Evolutionary conservation across 164 flowering plant species (phyloP).

Genomic region (Aristolochia californica): DNA sequence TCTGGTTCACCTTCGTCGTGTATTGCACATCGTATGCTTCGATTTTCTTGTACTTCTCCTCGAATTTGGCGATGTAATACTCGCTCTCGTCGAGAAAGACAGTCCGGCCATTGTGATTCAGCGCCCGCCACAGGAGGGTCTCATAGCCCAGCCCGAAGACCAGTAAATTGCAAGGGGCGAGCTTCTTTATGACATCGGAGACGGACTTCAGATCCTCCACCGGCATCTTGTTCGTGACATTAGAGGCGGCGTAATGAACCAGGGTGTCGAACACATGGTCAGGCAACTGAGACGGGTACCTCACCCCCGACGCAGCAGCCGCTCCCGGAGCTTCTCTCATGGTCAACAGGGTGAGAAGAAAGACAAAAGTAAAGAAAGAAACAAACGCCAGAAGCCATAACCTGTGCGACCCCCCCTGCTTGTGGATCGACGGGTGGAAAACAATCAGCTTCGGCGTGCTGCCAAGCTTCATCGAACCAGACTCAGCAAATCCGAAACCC

Average conservation of each 20-base stretch:
- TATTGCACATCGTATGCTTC: conserved; percentile 86
- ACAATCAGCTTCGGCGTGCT: conserved; percentile 17
- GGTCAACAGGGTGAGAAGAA: conserved; percentile 42
- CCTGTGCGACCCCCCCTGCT: conserved; percentile 27
- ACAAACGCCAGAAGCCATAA: conserved; percentile 43
- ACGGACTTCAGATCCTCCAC: conserved; percentile 40
- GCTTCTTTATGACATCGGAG: conserved; percentile 32
- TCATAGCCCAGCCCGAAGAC: conserved; percentile 84
- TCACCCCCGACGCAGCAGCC: too few species aligned
- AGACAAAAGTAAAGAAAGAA: conserved; percentile 49
- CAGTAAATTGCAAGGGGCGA: conserved; percentile 60
- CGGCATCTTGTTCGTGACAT: conserved; percentile 44
- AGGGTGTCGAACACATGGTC: conserved; percentile 33
- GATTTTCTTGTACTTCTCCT: conserved; percentile 39
- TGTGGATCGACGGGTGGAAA: conserved; percentile 20
- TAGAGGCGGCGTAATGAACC: conserved; percentile 48
- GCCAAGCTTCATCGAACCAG: conserved; percentile 7
- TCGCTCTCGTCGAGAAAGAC: conserved; percentile 71
- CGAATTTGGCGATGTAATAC: conserved; percentile 37
- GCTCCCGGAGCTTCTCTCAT: conserved; percentile 3
- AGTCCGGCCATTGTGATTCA: conserved; percentile 65
- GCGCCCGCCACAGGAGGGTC: conserved; percentile 65
- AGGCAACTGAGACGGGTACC: conserved; percentile 16
- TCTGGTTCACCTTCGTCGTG: conserved; percentile 62
- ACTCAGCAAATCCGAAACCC: neutral